Evolutionary conservation across 495 filamentous ascomycete species (phyloP), one percentile per base, ranked within the genome.

Genomic region (Hyaloscypha finlandica): DNA sequence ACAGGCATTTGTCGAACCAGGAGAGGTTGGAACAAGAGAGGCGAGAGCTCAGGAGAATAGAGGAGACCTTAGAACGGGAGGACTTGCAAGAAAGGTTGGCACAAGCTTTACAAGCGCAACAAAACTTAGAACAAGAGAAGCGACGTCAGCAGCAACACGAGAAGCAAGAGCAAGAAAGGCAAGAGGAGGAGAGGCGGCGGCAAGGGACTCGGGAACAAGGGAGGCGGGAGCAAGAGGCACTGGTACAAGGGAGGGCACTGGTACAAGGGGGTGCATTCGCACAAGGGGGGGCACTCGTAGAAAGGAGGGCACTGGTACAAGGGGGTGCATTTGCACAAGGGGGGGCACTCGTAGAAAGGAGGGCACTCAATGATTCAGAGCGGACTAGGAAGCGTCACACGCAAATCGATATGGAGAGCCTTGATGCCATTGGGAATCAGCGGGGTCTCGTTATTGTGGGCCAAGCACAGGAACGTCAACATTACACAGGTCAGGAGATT

Each of bases 141-240:
- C 25, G 2, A 25, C 25, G 2, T 25, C 2, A 25, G 25, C 2
- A 25, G 25, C 2, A 25, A 25, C 2, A 25, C 25, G 25, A 25
- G 25, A 25, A 2, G 25, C 25, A 25, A 25, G 25, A 25, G 25
- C 25, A 25, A 25, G 25, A 25, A 25, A 25, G 25, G 66, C 60
- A 37, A 32, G 66, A 68, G 52, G 20, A 62, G 54, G 30, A 68
- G 35, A 57, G 53, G 35, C 39, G 45, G 25, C 61, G 61, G 45
- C 61, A 32, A 55, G 61, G 1, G 48, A 64, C 45, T 14, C 20
- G 48, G 39, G 42, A 64, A 64, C 61, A 33, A 55, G 61, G 25
- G 48, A 64, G 61, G 53, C 61, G 6, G 45, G 61, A 32, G 48
- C 3, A 53, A 55, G 61, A 64, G 48, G 35, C 12, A 11, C 61